These are phyloP conservation scores for Pelagophyceae sp. DNA, from an alignment of 352 stramenopile species.

Conservation along the genomic window DNA sequence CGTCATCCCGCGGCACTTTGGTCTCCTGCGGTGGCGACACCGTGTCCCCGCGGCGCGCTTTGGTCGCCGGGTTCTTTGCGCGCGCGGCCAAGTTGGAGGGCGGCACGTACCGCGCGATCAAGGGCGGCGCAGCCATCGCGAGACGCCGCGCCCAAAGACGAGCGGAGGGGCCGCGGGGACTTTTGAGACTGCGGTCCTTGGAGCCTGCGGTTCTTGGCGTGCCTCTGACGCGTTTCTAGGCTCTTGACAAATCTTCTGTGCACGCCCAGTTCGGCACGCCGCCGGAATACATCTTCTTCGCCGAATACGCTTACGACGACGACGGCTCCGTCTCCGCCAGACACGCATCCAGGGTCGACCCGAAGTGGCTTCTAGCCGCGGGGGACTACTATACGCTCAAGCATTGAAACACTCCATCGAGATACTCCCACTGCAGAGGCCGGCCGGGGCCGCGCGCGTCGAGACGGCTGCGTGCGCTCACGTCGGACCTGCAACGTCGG, in stretches of 20 bases:
- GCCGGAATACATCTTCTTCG: slow-evolving; percentile 41
- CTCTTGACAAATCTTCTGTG: slow-evolving; percentile 38
- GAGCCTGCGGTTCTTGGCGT: no score
- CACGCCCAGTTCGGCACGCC: slow-evolving; percentile 39
- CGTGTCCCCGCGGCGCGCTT: slow-evolving; percentile 24
- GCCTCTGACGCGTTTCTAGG: no score
- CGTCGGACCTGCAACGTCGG: no score
- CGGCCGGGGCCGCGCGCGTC: no score
- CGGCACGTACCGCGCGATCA: slow-evolving; percentile 41
- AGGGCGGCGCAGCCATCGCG: slow-evolving; percentile 27
- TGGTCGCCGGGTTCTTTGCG: slow-evolving; percentile 41
- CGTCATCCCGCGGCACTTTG: slow-evolving; percentile 18
- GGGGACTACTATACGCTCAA: background rate
- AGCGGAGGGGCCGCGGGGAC: no score
- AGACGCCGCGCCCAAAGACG: no score
- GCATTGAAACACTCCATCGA: no score
- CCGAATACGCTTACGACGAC: slow-evolving; percentile 35
- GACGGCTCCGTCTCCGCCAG: slow-evolving; percentile 24
- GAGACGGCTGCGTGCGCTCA: no score
- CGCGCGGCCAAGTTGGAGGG: slow-evolving; percentile 33
- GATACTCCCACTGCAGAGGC: no score
- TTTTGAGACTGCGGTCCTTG: no score
- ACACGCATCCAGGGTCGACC: slow-evolving; percentile 26
- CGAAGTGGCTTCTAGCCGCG: slow-evolving; percentile 21
- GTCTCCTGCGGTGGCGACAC: slow-evolving; percentile 30